Conservation (phyloP, 805 yeast genomes). For the Monosporozyma siamensis region DNA sequence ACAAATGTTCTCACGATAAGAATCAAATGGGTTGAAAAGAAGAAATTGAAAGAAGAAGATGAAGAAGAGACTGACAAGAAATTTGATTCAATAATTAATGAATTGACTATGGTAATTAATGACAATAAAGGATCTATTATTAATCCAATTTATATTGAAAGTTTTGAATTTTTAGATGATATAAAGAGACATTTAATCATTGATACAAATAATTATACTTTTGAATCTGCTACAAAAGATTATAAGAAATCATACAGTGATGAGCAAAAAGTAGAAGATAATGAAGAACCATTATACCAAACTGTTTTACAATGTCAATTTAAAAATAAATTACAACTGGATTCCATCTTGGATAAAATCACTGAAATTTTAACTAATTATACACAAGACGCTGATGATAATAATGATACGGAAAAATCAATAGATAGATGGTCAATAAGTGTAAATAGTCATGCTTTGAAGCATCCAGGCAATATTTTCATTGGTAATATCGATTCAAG, state of each 20-base stretch:
- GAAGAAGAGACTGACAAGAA: not conserved
- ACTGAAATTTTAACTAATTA: slow-evolving; percentile 5
- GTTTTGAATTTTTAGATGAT: slow-evolving; percentile 25
- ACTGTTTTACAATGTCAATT: slow-evolving; percentile 22
- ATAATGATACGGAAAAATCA: not conserved
- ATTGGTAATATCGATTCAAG: slow-evolving; percentile 40
- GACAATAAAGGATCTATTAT: slow-evolving; percentile 15
- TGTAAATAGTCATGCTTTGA: slow-evolving; percentile 23
- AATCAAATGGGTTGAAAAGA: slow-evolving; percentile 13
- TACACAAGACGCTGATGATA: not conserved
- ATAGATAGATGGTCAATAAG: slow-evolving; percentile 23
- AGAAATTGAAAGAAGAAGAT: not conserved
- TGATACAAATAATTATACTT: slow-evolving; percentile 16
- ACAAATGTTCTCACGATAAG: slow-evolving; percentile 22
- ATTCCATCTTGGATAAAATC: slow-evolving; percentile 2
- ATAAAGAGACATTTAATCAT: slow-evolving; percentile 15
- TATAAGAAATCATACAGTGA: slow-evolving; percentile 11
- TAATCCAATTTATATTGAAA: slow-evolving; percentile 20
- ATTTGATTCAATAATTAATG: not conserved
- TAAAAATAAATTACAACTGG: slow-evolving; percentile 7
- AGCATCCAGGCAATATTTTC: slow-evolving; percentile 53
- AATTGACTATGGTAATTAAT: slow-evolving; percentile 1
- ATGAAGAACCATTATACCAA: slow-evolving; percentile 17
- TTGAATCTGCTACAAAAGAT: slow-evolving; percentile 19
- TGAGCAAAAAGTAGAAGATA: not conserved